A percentile compares a stretch with the other conserved stretches of the same genome.
Evolutionary conservation across 768 basidiomycete genomes (phyloP).

Genomic region (Xerocomus potaroensis): DNA sequence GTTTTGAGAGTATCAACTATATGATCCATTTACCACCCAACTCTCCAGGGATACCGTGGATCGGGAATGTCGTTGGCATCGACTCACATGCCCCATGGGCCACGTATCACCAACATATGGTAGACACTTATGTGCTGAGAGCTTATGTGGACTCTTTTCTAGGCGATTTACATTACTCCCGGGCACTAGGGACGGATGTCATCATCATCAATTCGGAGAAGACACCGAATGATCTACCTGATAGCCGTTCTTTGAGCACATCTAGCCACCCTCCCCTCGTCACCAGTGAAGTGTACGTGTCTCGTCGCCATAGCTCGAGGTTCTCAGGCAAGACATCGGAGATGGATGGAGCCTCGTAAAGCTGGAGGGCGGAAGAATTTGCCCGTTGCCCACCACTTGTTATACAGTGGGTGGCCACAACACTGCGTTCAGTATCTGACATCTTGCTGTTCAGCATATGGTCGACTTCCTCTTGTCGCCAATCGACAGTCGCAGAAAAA

Average conservation of each 20-base stretch:
- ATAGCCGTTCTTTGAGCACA: slow-evolving; percentile 40
- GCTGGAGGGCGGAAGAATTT: slow-evolving; percentile 53
- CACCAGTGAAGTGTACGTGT: slow-evolving; percentile 9
- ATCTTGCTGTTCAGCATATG: slow-evolving; percentile 50
- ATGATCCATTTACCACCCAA: neutral
- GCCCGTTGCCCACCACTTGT: slow-evolving; percentile 64
- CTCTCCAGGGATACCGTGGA: neutral
- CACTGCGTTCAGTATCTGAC: neutral
- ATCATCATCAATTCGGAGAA: slow-evolving; percentile 7
- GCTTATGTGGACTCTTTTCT: neutral
- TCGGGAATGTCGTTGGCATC: neutral
- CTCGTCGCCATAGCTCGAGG: slow-evolving; percentile 36
- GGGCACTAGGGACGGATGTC: slow-evolving; percentile 1
- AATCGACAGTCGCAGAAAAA: slow-evolving; percentile 21
- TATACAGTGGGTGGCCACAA: slow-evolving; percentile 53
- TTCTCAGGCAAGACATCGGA: slow-evolving; percentile 67
- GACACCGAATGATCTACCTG: slow-evolving; percentile 17
- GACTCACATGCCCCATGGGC: slow-evolving; percentile 1
- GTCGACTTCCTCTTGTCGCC: slow-evolving; percentile 55
- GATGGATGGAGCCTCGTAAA: slow-evolving; percentile 81
- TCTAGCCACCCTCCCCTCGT: slow-evolving; percentile 42
- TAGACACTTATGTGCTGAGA: neutral
- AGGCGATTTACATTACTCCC: slow-evolving; percentile 7
- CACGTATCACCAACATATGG: slow-evolving; percentile 4
- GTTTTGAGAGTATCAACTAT: neutral